These are phyloP conservation scores for Psilocybe azurescens DNA, from an alignment of 768 basidiomycete genomes.

Conservation along the genomic window DNA sequence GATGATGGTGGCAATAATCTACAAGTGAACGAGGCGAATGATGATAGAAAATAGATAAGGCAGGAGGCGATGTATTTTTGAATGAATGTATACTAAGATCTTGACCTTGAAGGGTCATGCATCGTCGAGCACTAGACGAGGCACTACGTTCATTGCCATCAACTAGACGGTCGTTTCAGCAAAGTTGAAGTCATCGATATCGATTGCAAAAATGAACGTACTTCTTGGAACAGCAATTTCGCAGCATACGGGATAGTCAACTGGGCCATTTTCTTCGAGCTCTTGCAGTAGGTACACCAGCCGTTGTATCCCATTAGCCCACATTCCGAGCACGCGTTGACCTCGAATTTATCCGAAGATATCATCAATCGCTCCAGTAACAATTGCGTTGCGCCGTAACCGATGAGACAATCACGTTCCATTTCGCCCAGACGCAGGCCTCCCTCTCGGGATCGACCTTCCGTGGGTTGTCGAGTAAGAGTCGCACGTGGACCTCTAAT, in stretches of 20 bases:
- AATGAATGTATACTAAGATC: background rate
- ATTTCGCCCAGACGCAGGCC: constrained; percentile 97
- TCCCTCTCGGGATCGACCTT: constrained; percentile 97
- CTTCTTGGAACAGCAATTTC: constrained; percentile 92
- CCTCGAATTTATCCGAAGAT: constrained; percentile 97
- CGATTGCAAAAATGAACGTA: constrained; percentile 33
- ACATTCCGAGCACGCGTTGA: constrained; percentile 93
- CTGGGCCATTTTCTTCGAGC: constrained; percentile 94
- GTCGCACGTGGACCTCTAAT: constrained; percentile 93
- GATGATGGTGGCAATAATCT: constrained; percentile 14
- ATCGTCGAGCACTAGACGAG: constrained; percentile 86
- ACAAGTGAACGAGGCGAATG: constrained; percentile 8
- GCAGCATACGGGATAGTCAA: constrained; percentile 97
- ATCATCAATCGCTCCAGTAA: constrained; percentile 98
- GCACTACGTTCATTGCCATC: constrained; percentile 98
- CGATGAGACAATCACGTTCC: constrained; percentile 98
- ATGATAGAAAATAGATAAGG: constrained; percentile 8
- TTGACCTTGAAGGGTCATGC: constrained; percentile 40
- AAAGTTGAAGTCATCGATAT: background rate
- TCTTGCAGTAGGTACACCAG: constrained; percentile 99
- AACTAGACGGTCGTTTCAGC: constrained; percentile 50
- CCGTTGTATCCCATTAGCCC: constrained; percentile 94
- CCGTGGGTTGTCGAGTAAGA: constrained; percentile 96
- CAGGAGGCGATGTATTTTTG: background rate
- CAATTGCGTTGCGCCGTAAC: constrained; percentile 97